These are phyloP conservation scores for Pichia sp. DNA, from an alignment of 1,139 yeast genomes.

Conservation along the genomic window DNA sequence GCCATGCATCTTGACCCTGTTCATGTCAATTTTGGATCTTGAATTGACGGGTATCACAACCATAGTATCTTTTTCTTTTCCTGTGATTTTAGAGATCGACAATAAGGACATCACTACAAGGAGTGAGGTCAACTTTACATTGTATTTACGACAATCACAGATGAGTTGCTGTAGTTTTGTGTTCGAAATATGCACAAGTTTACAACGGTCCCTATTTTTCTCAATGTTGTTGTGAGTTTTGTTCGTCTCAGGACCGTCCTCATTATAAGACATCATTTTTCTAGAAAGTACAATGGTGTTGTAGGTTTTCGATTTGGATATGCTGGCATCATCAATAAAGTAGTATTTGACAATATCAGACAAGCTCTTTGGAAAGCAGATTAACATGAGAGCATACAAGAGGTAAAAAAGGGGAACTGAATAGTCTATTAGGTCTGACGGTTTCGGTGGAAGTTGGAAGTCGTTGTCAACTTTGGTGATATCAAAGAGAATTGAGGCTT, in stretches of 20 bases:
- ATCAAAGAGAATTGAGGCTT: constrained; percentile 8
- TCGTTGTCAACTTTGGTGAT: background rate
- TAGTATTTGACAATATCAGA: constrained; percentile 11
- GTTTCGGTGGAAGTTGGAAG: constrained; percentile 15
- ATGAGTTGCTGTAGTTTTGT: constrained; percentile 6
- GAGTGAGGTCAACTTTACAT: constrained; percentile 19
- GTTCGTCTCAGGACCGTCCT: background rate
- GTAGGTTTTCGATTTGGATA: constrained; percentile 10
- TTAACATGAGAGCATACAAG: constrained; percentile 11
- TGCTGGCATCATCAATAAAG: constrained; percentile 14
- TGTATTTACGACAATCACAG: constrained; percentile 5
- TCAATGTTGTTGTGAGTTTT: background rate
- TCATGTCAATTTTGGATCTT: constrained; percentile 6
- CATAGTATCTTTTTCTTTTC: constrained; percentile 13
- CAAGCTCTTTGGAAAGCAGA: constrained; percentile 11
- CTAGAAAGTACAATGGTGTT: constrained; percentile 9
- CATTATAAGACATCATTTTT: constrained; percentile 5
- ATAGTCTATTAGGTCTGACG: constrained; percentile 16
- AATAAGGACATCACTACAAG: constrained; percentile 12
- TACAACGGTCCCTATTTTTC: constrained; percentile 5
- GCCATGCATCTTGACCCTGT: background rate
- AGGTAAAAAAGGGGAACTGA: constrained; percentile 15
- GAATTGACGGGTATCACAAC: constrained; percentile 16
- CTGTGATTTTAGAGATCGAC: constrained; percentile 13
- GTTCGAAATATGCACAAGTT: constrained; percentile 10